phyloP scores from a whole-genome alignment of 257 asterid species.

The Nicotiana paniculata region DNA sequence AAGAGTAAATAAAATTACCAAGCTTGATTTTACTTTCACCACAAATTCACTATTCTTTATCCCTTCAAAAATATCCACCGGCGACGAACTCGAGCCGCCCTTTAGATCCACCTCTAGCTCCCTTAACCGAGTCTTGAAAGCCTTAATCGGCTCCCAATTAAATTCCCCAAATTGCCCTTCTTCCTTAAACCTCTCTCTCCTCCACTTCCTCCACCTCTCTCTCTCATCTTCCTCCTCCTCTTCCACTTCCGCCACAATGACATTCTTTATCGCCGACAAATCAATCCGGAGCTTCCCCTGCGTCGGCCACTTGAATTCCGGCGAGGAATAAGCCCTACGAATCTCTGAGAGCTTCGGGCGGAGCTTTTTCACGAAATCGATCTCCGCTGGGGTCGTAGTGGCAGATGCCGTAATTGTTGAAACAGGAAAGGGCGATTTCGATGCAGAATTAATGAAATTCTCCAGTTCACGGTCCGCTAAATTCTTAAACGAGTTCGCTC shows the following conservation, averaged over 20 bases:
- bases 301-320: conserved; percentile 68
- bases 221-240: conserved; percentile 44
- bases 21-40: conserved; percentile 81
- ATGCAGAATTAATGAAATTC: conserved; percentile 84
- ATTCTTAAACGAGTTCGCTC: conserved; percentile 75
- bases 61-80: conserved; percentile 64
- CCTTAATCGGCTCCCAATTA: conserved; percentile 66
- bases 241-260: conserved; percentile 72
- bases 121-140: conserved; percentile 64
- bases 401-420: conserved; percentile 74
- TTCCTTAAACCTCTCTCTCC: conserved; percentile 46
- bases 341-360: conserved; percentile 72
- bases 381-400: conserved; percentile 61
- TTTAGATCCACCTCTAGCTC: conserved; percentile 76
- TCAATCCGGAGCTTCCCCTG: conserved; percentile 55
- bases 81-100: conserved; percentile 45
- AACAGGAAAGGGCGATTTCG: conserved; percentile 62
- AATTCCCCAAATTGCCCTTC: conserved; percentile 66
- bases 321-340: conserved; percentile 80
- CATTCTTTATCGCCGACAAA: conserved; percentile 71
- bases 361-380: conserved; percentile 75
- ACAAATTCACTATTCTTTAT: conserved; percentile 87
- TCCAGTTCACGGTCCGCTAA: conserved; percentile 76
- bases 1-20: conserved; percentile 43
- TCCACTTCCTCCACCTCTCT: conserved; percentile 38